Percentiles rank a stretch among this genome's conserved stretches.
phyloP scores from a whole-genome alignment of 2,329 filamentous ascomycete genomes.

The Venturia nashicola region DNA sequence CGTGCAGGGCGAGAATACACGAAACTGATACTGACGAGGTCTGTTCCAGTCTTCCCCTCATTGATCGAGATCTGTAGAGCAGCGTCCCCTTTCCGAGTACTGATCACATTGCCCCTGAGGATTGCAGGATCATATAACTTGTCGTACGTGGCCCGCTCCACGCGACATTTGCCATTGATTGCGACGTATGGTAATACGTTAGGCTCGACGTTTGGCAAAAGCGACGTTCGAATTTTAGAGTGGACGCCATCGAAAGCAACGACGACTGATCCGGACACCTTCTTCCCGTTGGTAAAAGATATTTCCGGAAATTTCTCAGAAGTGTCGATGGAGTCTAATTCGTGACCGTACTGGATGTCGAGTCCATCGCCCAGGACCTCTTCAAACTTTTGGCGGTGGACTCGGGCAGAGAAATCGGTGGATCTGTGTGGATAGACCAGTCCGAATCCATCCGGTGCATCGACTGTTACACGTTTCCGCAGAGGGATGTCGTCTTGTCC shows the following conservation, averaged over 20 bases:
- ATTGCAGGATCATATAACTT: conserved; percentile 13
- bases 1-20: conserved; percentile 25
- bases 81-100: conserved; percentile 14
- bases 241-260: conserved; percentile 28
- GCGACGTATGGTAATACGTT: conserved; percentile 25
- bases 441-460: conserved; percentile 14
- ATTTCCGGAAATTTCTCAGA: not conserved
- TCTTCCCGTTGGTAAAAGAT: conserved; percentile 11
- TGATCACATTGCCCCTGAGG: conserved; percentile 14
- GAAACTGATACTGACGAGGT: conserved; percentile 25
- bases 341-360: conserved; percentile 23
- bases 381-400: conserved; percentile 25
- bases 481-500: conserved; percentile 18
- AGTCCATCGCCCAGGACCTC: conserved; percentile 22
- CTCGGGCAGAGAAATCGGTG: conserved; percentile 19
- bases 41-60: conserved; percentile 10
- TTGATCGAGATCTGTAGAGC: conserved; percentile 23
- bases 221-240: conserved; percentile 19
- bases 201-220: conserved; percentile 17
- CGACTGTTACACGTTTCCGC: conserved; percentile 20
- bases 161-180: conserved; percentile 21
- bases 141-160: conserved; percentile 13
- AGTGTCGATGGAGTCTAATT: conserved; percentile 13
- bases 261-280: conserved; percentile 14
- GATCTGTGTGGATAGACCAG: conserved; percentile 3